A percentile compares a stretch with the other conserved stretches of the same genome.
phyloP scores from a whole-genome alignment of 495 filamentous ascomycete genomes.

The Neurospora pannonica region DNA sequence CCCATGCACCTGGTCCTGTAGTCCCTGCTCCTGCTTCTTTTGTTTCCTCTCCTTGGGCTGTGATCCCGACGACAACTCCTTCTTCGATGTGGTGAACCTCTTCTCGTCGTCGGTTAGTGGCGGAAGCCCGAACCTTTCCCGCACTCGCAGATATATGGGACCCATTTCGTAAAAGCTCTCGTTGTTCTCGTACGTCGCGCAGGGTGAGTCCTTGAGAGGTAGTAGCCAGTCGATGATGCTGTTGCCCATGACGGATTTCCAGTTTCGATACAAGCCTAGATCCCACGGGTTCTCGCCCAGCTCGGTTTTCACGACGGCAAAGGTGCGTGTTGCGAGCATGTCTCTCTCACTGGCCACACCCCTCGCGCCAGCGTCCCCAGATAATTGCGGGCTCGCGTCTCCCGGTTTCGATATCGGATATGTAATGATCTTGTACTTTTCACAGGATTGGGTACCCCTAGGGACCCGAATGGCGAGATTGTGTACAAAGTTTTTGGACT shows the following conservation, averaged over 20 bases:
- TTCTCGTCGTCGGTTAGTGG: slow-evolving; percentile 8
- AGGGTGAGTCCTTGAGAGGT: slow-evolving; percentile 59
- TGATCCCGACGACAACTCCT: background rate
- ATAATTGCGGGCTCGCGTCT: slow-evolving; percentile 2
- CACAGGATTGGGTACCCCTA: slow-evolving; percentile 31
- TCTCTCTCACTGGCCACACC: slow-evolving; percentile 19
- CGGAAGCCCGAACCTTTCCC: slow-evolving; percentile 26
- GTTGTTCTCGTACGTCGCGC: slow-evolving; percentile 35
- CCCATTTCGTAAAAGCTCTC: slow-evolving; percentile 43
- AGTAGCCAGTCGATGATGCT: slow-evolving; percentile 64
- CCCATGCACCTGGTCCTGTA: background rate
- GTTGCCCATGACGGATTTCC: slow-evolving; percentile 65
- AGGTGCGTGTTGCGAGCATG: slow-evolving; percentile 47
- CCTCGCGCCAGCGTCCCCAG: background rate
- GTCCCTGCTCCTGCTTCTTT: slow-evolving; percentile 2
- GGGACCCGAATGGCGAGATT: slow-evolving; percentile 69
- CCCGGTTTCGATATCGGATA: slow-evolving; percentile 28
- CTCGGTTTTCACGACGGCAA: slow-evolving; percentile 63
- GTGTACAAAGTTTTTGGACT: slow-evolving; percentile 50
- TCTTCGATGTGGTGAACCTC: background rate
- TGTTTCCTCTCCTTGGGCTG: slow-evolving; percentile 5
- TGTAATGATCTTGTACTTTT: slow-evolving; percentile 28
- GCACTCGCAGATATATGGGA: slow-evolving; percentile 27
- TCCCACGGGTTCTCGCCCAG: slow-evolving; percentile 76
- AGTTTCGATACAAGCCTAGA: slow-evolving; percentile 55